These are phyloP conservation scores for Auricularia sp. DNA, from an alignment of 768 basidiomycete species.

Conservation along the genomic window DNA sequence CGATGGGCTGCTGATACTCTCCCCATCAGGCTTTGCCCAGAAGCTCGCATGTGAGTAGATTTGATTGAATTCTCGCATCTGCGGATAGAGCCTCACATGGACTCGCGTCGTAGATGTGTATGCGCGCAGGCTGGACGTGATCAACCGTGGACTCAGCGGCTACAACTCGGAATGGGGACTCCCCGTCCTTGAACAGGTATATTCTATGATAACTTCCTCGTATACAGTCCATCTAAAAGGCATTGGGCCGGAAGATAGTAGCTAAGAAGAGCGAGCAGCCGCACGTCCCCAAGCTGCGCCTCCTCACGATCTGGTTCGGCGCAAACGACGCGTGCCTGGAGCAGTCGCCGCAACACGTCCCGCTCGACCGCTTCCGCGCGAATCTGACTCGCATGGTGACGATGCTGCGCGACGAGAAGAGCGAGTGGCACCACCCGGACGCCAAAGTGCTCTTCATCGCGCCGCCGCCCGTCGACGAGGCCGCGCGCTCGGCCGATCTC, in stretches of 20 bases:
- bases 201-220: conserved; percentile 8
- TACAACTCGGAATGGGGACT: conserved; percentile 85
- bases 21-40: conserved; percentile 49
- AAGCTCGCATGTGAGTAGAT: conserved; percentile 48
- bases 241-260: conserved; percentile 36
- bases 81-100: conserved; percentile 2
- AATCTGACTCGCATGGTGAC: conserved; percentile 59
- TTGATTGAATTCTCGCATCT: background rate
- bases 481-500: conserved; percentile 44
- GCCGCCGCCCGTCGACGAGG: conserved; percentile 71
- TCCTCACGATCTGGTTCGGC: conserved; percentile 86
- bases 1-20: conserved; percentile 10
- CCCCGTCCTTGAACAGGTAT: conserved; percentile 66
- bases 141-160: conserved; percentile 77
- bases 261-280: conserved; percentile 39
- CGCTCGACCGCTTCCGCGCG: conserved; percentile 48
- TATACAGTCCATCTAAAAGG: background rate
- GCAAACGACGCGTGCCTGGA: conserved; percentile 74
- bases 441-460: conserved; percentile 76
- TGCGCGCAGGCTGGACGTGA: conserved; percentile 68
- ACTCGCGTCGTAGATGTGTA: conserved; percentile 49
- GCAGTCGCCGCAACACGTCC: conserved; percentile 66
- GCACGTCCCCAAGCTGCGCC: conserved; percentile 47
- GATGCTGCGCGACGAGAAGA: conserved; percentile 51
- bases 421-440: conserved; percentile 52